Base-by-base conservation (phyloP, 495 filamentous ascomycete genomes). In the Mytilinidion resinicola region DNA sequence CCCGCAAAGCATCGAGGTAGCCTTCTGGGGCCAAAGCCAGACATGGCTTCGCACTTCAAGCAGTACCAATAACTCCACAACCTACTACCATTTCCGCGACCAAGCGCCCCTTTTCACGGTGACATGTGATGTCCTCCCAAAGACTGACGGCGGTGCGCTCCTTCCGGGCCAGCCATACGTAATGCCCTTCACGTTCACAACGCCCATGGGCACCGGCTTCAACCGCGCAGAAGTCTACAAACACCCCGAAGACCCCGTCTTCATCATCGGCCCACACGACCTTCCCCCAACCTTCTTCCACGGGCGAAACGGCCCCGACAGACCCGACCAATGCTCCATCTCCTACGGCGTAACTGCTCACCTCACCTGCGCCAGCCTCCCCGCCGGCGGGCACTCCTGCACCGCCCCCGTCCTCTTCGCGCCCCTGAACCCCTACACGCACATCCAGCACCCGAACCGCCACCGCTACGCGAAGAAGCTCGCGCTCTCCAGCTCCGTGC, bases 81-180 rank as follows among this genome's bases (percentile, higher is more conserved):
- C 39, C 9, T 64, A 64, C 41, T 11, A 48, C 14, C 61, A 64
- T 33, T 64, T 56, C 36, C 56, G 61, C 3, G 61, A 64, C 17
- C 11, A 53, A 21, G 57, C 48, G 3, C 57, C 56, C 10, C 43
- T 64, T 4, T 64, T 64, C 56, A 52, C 33, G 14, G 52, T 60
- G 2, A 56, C 46, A 6, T 48, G 41, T 37, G 60, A 64, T 50
- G 19, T 64, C 3, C 17, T 60, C 35, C 37, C 51, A 15, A 30
- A 48, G 5, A 30, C 44, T 9, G 17, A 51, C 14, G 17, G 41
- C 41, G 41, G 41, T 9, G 14, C 33, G 8, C 46, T 63, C 17
- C 10, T 56, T 1, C 56, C 61, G 0, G 49, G 35, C n/a, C 52
- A 53, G 39, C n/a, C 30, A 1, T 64, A 60, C 56, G 56, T 6